Base-by-base conservation (phyloP, 2,329 filamentous ascomycete species). In the Arthrinium puccinioides region DNA sequence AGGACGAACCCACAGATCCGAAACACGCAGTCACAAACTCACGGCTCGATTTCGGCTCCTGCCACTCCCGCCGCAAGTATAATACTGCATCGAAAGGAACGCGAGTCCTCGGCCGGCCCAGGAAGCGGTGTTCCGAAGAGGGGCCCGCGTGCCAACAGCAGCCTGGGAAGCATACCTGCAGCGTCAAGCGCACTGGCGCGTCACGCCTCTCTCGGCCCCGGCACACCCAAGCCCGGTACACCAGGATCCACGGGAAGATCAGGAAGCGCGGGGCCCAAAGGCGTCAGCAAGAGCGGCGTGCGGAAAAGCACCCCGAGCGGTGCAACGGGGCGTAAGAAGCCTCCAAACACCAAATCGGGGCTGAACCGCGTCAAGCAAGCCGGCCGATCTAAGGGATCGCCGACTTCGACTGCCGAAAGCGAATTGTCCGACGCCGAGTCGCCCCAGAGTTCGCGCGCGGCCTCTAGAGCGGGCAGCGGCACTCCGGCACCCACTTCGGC, bases 401-500 rank as follows among this genome's bases (percentile, higher is more conserved):
- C 78, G 3, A 76, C 74, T 5, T 79, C 76, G 4, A 75, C 73
- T 6, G 76, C 70, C 35, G 78, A 82, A 42, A 80, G 76, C 48
- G 78, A 82, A 50, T 65, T 82, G 27, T 82, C 77, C 1, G 78
- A 82, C 36, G 76, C 76, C 7, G 76, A 76, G 30, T 74, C 32
- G 62, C 64, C 36, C 71, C 74, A 49, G 67, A 66, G 35, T 64
- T 73, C 34, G 68, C 78, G 32, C 67, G 75, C 33, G 52, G 63
- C 26, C 43, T 60, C 47, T 33, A 54, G 46, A 34, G 57, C 51
- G 9, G 61, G 56, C 13, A 62, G 62, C 20, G 59, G 55, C 33
- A 67, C 64, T 2, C 39, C 32, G 20, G 38, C 44, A 36, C 35
- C 38, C 16, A 34, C 37, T 6, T 42, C 40, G 15, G 40, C 40